Conservation (phyloP, 2,329 filamentous ascomycete species). For the Apiospora pterosperma region DNA sequence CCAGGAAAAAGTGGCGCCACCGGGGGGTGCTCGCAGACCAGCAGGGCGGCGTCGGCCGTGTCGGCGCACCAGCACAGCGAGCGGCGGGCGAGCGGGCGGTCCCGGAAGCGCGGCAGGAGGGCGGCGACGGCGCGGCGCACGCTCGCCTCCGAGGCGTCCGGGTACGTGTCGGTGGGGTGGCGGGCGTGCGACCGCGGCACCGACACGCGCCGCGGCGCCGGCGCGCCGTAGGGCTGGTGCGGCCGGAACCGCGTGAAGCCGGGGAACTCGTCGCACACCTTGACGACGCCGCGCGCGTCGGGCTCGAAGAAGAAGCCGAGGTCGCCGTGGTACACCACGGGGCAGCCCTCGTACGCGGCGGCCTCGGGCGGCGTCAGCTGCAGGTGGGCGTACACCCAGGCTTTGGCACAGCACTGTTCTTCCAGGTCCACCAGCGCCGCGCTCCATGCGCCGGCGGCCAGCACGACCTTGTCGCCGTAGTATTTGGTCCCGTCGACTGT, state of each 20-base stretch:
- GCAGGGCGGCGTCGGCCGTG: constrained; percentile 28
- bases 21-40: constrained; percentile 32
- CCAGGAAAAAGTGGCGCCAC: constrained; percentile 44
- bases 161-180: constrained; percentile 34
- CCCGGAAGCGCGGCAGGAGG: constrained; percentile 25
- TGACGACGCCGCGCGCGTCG: constrained; percentile 34
- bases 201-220: constrained; percentile 23
- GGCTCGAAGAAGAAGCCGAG: constrained; percentile 48
- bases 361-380: constrained; percentile 37
- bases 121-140: constrained; percentile 27
- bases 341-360: constrained; percentile 35
- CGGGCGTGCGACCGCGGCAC: constrained; percentile 33
- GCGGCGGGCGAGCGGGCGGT: constrained; percentile 27
- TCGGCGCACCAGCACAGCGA: constrained; percentile 33
- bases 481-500: constrained; percentile 38
- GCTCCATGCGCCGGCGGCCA: constrained; percentile 38
- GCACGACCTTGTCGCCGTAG: constrained; percentile 38
- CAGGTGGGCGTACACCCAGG: constrained; percentile 45
- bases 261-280: constrained; percentile 36
- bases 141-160: constrained; percentile 27
- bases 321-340: constrained; percentile 43
- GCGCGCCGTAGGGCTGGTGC: constrained; percentile 31
- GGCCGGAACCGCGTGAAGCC: constrained; percentile 34
- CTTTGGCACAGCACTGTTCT: constrained; percentile 36
- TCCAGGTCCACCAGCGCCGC: constrained; percentile 32